phyloP scores from a whole-genome alignment of 2,329 filamentous ascomycete genomes.

The Metarhizium brunneum region DNA sequence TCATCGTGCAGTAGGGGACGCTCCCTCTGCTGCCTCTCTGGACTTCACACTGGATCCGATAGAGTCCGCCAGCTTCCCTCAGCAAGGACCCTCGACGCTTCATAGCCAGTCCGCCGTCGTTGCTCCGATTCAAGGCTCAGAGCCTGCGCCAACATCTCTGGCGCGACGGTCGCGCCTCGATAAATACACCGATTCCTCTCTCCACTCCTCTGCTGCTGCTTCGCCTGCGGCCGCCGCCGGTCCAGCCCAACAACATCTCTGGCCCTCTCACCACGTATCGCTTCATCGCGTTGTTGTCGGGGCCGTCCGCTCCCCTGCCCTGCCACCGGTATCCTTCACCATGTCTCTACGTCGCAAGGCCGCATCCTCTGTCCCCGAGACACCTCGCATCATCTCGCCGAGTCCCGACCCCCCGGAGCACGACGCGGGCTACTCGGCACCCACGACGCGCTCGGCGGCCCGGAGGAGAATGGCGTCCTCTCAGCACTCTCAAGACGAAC shows the following conservation, averaged over 20 bases:
- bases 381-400: conserved; percentile 81
- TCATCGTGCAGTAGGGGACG: conserved; percentile 44
- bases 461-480: conserved; percentile 41
- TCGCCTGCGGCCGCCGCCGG: not conserved
- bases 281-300: conserved; percentile 45
- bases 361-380: conserved; percentile 53
- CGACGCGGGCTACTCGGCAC: conserved; percentile 50
- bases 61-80: conserved; percentile 23
- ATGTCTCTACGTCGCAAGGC: conserved; percentile 42
- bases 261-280: conserved; percentile 38
- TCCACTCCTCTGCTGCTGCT: not conserved
- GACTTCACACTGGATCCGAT: conserved; percentile 47
- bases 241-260: conserved; percentile 17
- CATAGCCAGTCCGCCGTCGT: conserved; percentile 13
- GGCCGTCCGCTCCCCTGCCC: conserved; percentile 42
- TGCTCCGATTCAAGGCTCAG: conserved; percentile 12
- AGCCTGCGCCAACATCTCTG: conserved; percentile 3
- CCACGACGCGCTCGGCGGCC: conserved; percentile 67
- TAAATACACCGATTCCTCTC: conserved; percentile 33
- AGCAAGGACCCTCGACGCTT: conserved; percentile 5
- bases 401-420: conserved; percentile 53
- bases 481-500: conserved; percentile 52
- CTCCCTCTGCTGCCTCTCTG: conserved; percentile 43
- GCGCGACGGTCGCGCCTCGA: conserved; percentile 39
- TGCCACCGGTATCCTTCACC: conserved; percentile 49